Base-by-base conservation (phyloP, 805 yeast species). In the Kregervanrija fluxuum region DNA sequence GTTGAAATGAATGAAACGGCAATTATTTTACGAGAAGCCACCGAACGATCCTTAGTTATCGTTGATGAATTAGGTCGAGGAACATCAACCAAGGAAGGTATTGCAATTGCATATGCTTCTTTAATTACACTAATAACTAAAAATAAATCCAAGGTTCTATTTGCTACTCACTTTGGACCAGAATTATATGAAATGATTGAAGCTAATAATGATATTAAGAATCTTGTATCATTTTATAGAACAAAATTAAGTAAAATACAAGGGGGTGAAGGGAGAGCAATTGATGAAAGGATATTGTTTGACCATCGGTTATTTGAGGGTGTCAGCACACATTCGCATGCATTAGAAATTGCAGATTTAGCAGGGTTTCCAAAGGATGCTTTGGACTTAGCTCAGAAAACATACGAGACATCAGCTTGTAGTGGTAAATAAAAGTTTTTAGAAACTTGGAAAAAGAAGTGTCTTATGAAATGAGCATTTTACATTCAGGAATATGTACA, bases 61-160 rank as follows among this genome's bases (percentile, higher is more conserved):
- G 68, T 89, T 45, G 96, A 89, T 62, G 96, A 89, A 56, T 79
- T 89, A 16, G 96, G 96, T 1, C 69, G 96, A 44, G 96, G 96
- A 0, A 89, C 96, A 0, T 83, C 95, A 44, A 82, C 87, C 0
- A 69, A 68, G 42, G 96, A 89, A 64, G 96, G 96, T 1, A 68
- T 85, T 4, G 84, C 95, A 1, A 80, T 89, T 44, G 95, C 96
- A 1, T 86, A 70, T 66, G 90, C 95, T 0, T 73, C 90, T 0
- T 61, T 89, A 40, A 61, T 74, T 35, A 75, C 80, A 55, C 62
- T 89, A 44, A 52, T 77, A 11, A 60, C 65, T 15, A 59, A 60
- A 4, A 85, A 81, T 51, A 69, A 74, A 52, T 82, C 93, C 54
- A 71, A 91, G 22, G 72, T 90, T 0, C 65, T 89, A n/a, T 89